phyloP scores from a whole-genome alignment of 2,329 filamentous ascomycete genomes.

The Tolypocladium guangdongense region DNA sequence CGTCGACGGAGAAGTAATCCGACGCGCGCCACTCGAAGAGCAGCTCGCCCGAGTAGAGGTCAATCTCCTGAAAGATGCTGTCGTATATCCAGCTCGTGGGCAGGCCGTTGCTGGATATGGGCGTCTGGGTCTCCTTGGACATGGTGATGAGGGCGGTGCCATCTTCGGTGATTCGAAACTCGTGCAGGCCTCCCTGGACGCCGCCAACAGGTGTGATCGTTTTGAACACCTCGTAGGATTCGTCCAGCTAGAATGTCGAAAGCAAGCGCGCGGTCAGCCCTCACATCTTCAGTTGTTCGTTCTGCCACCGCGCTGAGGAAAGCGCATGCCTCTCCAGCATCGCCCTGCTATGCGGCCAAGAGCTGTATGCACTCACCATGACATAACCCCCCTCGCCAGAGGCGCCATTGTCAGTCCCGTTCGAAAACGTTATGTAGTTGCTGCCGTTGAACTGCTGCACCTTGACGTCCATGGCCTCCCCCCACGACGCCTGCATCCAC shows the following conservation, averaged over 20 bases:
- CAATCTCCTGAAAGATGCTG: constrained; percentile 32
- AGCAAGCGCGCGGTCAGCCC: not conserved
- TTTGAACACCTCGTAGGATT: constrained; percentile 17
- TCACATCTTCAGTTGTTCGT: not conserved
- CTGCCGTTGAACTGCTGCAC: not conserved
- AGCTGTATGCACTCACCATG: not conserved
- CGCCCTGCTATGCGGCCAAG: not conserved
- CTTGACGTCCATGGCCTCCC: constrained; percentile 14
- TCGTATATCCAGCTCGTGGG: constrained; percentile 18
- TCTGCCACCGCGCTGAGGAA: no score
- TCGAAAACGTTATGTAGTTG: constrained; percentile 13
- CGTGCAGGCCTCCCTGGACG: constrained; percentile 20
- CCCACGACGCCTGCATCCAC: constrained; percentile 27
- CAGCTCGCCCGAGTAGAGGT: constrained; percentile 36
- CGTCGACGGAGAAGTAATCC: constrained; percentile 15
- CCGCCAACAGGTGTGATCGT: constrained; percentile 12
- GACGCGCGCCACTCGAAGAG: constrained; percentile 34
- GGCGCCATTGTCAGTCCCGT: constrained; percentile 21
- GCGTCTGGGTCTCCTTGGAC: constrained; percentile 6
- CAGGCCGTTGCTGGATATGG: not conserved
- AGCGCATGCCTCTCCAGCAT: not conserved
- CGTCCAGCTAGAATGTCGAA: constrained; percentile 13
- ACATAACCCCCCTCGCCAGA: not conserved
- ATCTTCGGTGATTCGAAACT: constrained; percentile 27
- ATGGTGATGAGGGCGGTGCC: constrained; percentile 28